Conservation (phyloP, 306 rosid species). For the Spatholobus suberectus region DNA sequence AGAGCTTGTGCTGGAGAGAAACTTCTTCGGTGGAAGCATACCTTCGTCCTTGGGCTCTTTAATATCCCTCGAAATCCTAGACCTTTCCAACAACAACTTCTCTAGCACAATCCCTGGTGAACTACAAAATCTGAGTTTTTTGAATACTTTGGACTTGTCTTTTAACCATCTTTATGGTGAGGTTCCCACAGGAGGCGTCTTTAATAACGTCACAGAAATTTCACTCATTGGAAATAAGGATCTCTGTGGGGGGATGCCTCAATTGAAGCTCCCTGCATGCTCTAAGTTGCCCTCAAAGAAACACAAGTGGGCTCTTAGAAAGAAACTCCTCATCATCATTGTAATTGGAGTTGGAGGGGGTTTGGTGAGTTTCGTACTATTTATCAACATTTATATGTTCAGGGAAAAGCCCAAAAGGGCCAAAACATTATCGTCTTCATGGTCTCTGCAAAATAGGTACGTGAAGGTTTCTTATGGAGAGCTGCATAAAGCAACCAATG, state of each 20-base stretch:
- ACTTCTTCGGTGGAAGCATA: conserved; percentile 38
- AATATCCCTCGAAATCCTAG: conserved; percentile 21
- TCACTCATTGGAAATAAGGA: conserved; percentile 32
- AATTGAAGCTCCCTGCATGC: conserved; percentile 34
- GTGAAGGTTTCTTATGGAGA: conserved; percentile 45
- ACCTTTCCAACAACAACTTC: conserved; percentile 47
- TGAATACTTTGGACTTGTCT: conserved; percentile 43
- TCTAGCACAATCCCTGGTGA: conserved; percentile 27
- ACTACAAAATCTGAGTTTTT: conserved; percentile 6
- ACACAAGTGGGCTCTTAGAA: not conserved
- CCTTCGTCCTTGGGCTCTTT: conserved; percentile 13
- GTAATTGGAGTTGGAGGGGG: not conserved
- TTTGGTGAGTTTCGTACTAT: not conserved
- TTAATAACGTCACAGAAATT: conserved; percentile 25
- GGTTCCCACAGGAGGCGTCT: conserved; percentile 46
- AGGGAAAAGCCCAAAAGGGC: conserved; percentile 7
- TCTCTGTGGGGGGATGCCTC: conserved; percentile 53
- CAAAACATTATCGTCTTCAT: not conserved
- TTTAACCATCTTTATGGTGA: conserved; percentile 49
- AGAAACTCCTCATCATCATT: not conserved
- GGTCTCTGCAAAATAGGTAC: not conserved
- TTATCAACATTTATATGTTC: not conserved
- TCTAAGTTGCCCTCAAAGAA: not conserved
- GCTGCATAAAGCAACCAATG: conserved; percentile 51
- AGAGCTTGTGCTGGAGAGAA: not conserved